Conservation (phyloP, 139 green algal species). For the Gonium pectorale region DNA sequence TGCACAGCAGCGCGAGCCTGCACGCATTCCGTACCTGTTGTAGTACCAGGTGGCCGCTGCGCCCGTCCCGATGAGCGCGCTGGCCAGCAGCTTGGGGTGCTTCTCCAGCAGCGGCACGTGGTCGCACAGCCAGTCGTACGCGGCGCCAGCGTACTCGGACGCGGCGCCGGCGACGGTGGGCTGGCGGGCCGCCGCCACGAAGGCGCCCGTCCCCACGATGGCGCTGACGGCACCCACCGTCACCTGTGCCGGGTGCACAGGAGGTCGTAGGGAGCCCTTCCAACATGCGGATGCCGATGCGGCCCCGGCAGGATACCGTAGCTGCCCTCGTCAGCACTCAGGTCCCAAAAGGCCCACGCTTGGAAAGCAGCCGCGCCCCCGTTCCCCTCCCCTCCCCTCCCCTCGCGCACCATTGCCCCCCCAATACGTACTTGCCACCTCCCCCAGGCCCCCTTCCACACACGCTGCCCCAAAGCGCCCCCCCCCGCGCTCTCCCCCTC, state of each 20-base stretch:
- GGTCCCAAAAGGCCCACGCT: too few relatives aligned
- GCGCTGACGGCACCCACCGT: constrained; percentile 46
- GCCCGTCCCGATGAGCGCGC: not conserved
- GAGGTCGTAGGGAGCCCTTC: too few relatives aligned
- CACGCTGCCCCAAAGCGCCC: not conserved
- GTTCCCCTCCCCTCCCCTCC: too few relatives aligned
- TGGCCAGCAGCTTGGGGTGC: constrained; percentile 60
- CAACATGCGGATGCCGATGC: too few relatives aligned
- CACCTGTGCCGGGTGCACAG: constrained; percentile 51
- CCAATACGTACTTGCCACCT: too few relatives aligned
- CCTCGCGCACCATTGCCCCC: too few relatives aligned
- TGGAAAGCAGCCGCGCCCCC: too few relatives aligned
- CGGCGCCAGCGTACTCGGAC: constrained; percentile 8
- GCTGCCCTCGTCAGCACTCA: too few relatives aligned
- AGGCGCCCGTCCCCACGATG: constrained; percentile 38
- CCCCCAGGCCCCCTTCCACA: too few relatives aligned
- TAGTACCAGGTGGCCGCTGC: constrained; percentile 54
- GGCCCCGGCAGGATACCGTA: too few relatives aligned
- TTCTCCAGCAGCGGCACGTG: constrained; percentile 53
- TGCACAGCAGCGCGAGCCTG: too few relatives aligned
- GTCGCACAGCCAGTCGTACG: constrained; percentile 46
- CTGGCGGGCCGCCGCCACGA: constrained; percentile 50
- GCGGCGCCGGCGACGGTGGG: constrained; percentile 42
- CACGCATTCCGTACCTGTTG: constrained; percentile 55
- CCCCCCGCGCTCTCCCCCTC: not conserved